Evolutionary conservation across 2,329 filamentous ascomycete species (phyloP), one percentile per base, ranked within the genome.

Genomic region (Setomelanomma holmii): DNA sequence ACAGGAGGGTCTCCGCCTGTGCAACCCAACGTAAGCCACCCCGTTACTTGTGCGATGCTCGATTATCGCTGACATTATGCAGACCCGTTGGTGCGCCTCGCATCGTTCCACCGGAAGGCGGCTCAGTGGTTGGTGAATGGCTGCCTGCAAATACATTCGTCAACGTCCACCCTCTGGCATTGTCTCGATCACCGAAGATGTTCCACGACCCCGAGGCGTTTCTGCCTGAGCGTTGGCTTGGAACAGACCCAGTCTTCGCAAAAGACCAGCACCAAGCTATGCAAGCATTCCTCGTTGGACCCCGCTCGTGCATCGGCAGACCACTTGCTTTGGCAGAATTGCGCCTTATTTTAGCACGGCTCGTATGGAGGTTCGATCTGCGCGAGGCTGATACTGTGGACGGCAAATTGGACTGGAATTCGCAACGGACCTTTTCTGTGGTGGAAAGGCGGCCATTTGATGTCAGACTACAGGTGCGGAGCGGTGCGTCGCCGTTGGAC

Each of bases 201-300:
- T 56, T 59, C 27, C 36, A 56, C 24, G 30, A 54, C 1, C 42
- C 53, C 4, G 8, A 48, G 1, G 17, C 16, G 3, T 62, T 56
- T 17, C 16, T 17, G 7, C 58, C 58, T 3, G 56, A 60, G 46
- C 40, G 56, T 7, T 62, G 47, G 45, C 48, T 60, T n/a, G 19
- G 40, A 1, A 22, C 45, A n/a, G 40, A 21, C n/a, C 24, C 23
- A 14, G 1, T 4, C 11, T 72, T 66, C 36, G 38, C 16, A 1
- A 42, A 45, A 1, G 73, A 76, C 27, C 61, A 66, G 6, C 56
- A 53, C 17, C 61, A 64, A 12, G 59, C 49, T 10, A 14, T 49
- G 2, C 51, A 60, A 21, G 46, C 60, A 7, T 64, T 64, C 22
- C 19, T 23, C 7, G 19, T 53, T 2, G 61, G 61, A 1, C 60